Evolutionary conservation across 257 asterid genomes (phyloP).

Genomic region (Plectranthus barbatus): DNA sequence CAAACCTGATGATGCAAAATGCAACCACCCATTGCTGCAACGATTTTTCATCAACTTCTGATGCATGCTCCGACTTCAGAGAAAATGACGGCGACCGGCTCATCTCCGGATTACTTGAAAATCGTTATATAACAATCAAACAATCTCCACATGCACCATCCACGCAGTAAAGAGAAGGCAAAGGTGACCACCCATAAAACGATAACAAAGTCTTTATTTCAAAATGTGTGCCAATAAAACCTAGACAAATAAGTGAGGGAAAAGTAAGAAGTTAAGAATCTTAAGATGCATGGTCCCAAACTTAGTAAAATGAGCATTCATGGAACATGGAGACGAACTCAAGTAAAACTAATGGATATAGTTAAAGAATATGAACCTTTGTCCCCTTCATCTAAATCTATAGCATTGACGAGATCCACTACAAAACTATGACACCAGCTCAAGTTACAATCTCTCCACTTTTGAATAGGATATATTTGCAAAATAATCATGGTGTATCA

Average conservation of each 20-base stretch:
- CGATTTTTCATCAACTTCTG: slow-evolving; percentile 60
- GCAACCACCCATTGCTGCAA: slow-evolving; percentile 81
- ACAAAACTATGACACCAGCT: neutral
- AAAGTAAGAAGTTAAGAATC: neutral
- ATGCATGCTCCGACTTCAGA: slow-evolving; percentile 52
- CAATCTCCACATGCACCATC: slow-evolving; percentile 24
- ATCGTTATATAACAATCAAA: slow-evolving; percentile 27
- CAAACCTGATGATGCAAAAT: slow-evolving; percentile 86
- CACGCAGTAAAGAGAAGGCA: slow-evolving; percentile 2
- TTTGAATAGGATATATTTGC: too few species aligned
- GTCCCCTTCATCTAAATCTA: neutral
- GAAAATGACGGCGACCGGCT: slow-evolving; percentile 90
- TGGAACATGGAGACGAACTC: neutral
- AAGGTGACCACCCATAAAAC: slow-evolving; percentile 8
- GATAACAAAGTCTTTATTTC: neutral
- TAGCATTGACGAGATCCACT: neutral
- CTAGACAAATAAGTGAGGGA: neutral
- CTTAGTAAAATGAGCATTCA: neutral
- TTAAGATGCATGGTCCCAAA: neutral
- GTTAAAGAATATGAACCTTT: neutral
- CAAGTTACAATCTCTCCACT: too few species aligned
- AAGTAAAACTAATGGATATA: neutral
- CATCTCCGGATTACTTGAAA: slow-evolving; percentile 45
- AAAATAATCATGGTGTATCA: neutral
- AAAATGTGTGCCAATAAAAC: slow-evolving; percentile 6